Evolutionary conservation across 768 basidiomycete species (phyloP).

Genomic region (Xerocomellus amylosporus): DNA sequence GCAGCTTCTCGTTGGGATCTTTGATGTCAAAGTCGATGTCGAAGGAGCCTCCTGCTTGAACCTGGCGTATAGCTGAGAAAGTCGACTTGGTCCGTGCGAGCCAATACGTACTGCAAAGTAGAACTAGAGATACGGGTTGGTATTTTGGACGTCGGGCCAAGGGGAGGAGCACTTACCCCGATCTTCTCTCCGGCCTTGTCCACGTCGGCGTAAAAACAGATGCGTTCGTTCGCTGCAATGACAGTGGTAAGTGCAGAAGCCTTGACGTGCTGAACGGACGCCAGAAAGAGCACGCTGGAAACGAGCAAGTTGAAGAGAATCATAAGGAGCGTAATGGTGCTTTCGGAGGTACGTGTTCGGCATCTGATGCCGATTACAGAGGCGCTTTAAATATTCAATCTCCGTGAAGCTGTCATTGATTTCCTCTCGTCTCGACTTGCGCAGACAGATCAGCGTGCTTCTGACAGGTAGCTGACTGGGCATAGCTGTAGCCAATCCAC

Average conservation of each 20-base stretch:
- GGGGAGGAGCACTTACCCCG: slow-evolving; percentile 55
- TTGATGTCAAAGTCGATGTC: slow-evolving; percentile 94
- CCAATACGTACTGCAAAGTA: slow-evolving; percentile 82
- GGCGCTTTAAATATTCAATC: slow-evolving; percentile 15
- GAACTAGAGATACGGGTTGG: slow-evolving; percentile 52
- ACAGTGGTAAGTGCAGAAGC: slow-evolving; percentile 78
- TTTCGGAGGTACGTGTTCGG: slow-evolving; percentile 13
- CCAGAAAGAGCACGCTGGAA: slow-evolving; percentile 27
- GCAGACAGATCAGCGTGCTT: not conserved
- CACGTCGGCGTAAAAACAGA: slow-evolving; percentile 95
- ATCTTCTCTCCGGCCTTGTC: slow-evolving; percentile 95
- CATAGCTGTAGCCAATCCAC: not conserved
- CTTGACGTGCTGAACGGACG: slow-evolving; percentile 33
- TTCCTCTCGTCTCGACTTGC: not conserved
- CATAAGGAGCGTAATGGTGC: slow-evolving; percentile 16
- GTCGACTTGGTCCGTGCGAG: not conserved
- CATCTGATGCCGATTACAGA: slow-evolving; percentile 19
- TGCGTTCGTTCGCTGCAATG: slow-evolving; percentile 72
- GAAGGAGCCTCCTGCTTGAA: slow-evolving; percentile 96
- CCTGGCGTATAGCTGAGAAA: slow-evolving; percentile 40
- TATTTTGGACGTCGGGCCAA: not conserved
- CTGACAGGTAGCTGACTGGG: slow-evolving; percentile 18
- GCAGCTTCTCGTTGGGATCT: slow-evolving; percentile 83
- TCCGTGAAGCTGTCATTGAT: slow-evolving; percentile 12
- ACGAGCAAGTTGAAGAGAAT: slow-evolving; percentile 21